Evolutionary conservation across 495 filamentous ascomycete genomes (phyloP).

Genomic region (Penicillium egyptiacum): DNA sequence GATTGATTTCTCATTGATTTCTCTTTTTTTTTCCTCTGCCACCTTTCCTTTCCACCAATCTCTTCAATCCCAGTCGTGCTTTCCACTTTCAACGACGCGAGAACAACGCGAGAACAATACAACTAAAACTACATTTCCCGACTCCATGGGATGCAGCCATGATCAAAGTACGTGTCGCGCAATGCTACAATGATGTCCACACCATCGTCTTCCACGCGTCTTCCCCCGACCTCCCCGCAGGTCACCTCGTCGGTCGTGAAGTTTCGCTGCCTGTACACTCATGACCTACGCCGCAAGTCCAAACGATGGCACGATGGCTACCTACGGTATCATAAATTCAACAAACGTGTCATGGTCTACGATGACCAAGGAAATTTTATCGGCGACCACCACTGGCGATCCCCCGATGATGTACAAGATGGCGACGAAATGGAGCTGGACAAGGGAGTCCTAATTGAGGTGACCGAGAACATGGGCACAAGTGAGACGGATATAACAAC

Average conservation of each 20-base stretch:
- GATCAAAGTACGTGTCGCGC: background rate
- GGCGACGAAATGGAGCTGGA: constrained; percentile 85
- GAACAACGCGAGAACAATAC: background rate
- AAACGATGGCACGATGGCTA: constrained; percentile 94
- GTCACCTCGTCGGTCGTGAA: constrained; percentile 77
- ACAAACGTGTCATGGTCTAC: constrained; percentile 88
- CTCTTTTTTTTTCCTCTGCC: too few relatives aligned
- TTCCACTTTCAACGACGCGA: background rate
- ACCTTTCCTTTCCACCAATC: too few relatives aligned
- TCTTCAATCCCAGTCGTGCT: background rate
- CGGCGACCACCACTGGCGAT: constrained; percentile 81
- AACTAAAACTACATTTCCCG: background rate
- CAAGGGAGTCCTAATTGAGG: constrained; percentile 72
- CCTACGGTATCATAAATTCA: constrained; percentile 85
- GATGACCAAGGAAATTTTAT: constrained; percentile 77
- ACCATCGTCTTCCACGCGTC: constrained; percentile 26
- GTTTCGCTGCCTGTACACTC: constrained; percentile 80
- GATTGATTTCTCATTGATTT: too few relatives aligned
- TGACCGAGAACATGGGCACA: constrained; percentile 68
- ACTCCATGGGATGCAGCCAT: background rate
- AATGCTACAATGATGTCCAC: constrained; percentile 34
- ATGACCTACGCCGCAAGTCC: constrained; percentile 78
- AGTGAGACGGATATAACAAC: constrained; percentile 74
- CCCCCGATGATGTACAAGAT: constrained; percentile 60
- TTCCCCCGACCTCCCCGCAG: constrained; percentile 41